Percentiles rank a stretch among this genome's conserved stretches.
Conservation (phyloP, 192 early-diverging fungal species). For the Podila clonocystis region DNA sequence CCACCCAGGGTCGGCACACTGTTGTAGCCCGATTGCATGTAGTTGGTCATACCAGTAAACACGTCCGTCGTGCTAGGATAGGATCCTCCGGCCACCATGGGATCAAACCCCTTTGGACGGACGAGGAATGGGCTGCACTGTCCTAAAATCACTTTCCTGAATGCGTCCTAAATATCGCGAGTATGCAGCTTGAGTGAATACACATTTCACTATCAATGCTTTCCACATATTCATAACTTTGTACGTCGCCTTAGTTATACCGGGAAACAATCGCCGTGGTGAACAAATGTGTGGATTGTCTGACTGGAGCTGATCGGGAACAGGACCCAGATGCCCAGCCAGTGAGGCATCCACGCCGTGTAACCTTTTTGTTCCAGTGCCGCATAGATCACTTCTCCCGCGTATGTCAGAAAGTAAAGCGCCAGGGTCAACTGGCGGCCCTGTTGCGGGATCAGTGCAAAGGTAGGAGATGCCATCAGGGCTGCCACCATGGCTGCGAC, state of each 20-base stretch:
- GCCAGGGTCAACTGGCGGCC: slow-evolving; percentile 23
- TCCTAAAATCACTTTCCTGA: background rate
- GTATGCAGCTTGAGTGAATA: background rate
- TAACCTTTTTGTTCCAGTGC: slow-evolving; percentile 9
- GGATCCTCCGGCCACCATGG: background rate
- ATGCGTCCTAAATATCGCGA: background rate
- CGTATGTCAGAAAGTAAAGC: slow-evolving; percentile 34
- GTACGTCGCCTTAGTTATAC: slow-evolving; percentile 18
- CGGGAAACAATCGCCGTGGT: slow-evolving; percentile 21
- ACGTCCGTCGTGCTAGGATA: background rate
- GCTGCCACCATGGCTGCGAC: slow-evolving; percentile 10
- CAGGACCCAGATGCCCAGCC: slow-evolving; percentile 32
- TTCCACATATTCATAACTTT: no score
- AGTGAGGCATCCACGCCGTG: slow-evolving; percentile 18
- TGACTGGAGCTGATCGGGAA: slow-evolving; percentile 12
- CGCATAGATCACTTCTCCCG: slow-evolving; percentile 9
- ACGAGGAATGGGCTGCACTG: slow-evolving; percentile 1
- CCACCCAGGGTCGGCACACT: background rate
- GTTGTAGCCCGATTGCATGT: background rate
- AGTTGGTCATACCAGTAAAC: background rate
- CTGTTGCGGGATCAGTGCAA: slow-evolving; percentile 14
- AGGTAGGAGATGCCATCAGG: slow-evolving; percentile 22
- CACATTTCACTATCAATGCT: background rate
- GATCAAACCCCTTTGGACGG: background rate
- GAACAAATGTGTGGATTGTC: slow-evolving; percentile 16